Percentiles rank a stretch among this genome's conserved stretches.
phyloP scores from a whole-genome alignment of 2,329 filamentous ascomycete species.

The Venturia oleaginea region DNA sequence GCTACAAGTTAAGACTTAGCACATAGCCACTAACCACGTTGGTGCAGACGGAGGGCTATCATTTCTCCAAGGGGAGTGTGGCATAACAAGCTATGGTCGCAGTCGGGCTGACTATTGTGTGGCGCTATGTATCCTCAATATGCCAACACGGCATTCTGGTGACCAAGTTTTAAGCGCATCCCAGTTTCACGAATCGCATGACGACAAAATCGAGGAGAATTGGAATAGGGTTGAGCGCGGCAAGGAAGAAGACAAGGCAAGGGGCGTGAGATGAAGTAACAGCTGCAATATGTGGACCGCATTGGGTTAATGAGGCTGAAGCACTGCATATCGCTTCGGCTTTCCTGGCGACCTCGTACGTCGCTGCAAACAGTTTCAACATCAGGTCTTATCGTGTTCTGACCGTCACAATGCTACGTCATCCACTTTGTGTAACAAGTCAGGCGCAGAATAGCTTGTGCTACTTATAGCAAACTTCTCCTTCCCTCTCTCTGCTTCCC shows the following conservation, averaged over 20 bases:
- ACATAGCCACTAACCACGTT: neutral
- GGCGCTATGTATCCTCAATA: neutral
- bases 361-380: slow-evolving; percentile 4
- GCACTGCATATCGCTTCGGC: slow-evolving; percentile 1
- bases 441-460: neutral
- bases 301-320: slow-evolving; percentile 1
- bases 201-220: neutral
- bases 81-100: neutral
- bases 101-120: neutral
- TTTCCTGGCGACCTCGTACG: neutral
- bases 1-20: neutral
- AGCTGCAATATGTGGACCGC: neutral
- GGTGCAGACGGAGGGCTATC: neutral
- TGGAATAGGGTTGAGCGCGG: neutral
- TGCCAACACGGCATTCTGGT: neutral
- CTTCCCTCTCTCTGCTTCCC: neutral
- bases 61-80: neutral
- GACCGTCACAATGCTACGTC: neutral
- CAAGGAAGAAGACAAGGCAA: neutral
- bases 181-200: slow-evolving; percentile 3
- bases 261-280: neutral
- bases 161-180: neutral
- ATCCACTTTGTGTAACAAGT: neutral
- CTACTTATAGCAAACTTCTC: slow-evolving; percentile 5
- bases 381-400: neutral